Base-by-base conservation (phyloP, 73 alveolate genomes). In the Paramecium sexaurelia region DNA sequence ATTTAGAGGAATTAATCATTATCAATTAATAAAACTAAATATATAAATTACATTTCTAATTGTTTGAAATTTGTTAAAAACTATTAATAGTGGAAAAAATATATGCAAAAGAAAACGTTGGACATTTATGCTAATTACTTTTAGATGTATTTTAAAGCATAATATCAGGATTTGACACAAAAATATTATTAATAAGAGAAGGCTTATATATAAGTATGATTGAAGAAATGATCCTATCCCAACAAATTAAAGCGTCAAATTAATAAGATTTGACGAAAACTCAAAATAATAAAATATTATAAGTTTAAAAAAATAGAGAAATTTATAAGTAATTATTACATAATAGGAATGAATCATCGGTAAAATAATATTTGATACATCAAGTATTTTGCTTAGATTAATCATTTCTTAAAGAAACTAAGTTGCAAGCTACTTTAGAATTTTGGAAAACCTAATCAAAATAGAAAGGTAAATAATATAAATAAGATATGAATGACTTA, bases 401-500 rank as follows among this genome's bases (percentile, higher is more conserved):
- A 17, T 51, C 15, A 51, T 51, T 51, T 51, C 5, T 51, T 51
- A 51, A 51, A 51, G 67, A 51, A 51, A n/a, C 29, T 51, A 51
- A 19, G 17, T 51, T 51, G 17, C 32, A 51, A 17, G 17, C 5
- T 19, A 51, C 67, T 51, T 51, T 51, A 51, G 67, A 51, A 17
- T 51, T 51, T 51, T 51, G 67, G 67, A 51, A 51, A 19, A 51
- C 67, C 5, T 51, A 51, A 17, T 51, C 67, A 2, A 51, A 51
- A 20, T 3, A 51, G 6, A 51, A 29, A 0, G 9, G 0, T 17
- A 51, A 51, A 51, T 51, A 26, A 51, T 15, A 6, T 51, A 51
- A 51, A n/a, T 17, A 51, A 17, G 87, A 73, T 36, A 73, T 73
- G 39, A 73, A 73, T 73, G 87, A 35, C 13, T 35, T 29, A 33